Percentiles rank a stretch among this genome's conserved stretches.
Evolutionary conservation across 306 rosid genomes (phyloP).

Genomic region (Quercus agrifolia): DNA sequence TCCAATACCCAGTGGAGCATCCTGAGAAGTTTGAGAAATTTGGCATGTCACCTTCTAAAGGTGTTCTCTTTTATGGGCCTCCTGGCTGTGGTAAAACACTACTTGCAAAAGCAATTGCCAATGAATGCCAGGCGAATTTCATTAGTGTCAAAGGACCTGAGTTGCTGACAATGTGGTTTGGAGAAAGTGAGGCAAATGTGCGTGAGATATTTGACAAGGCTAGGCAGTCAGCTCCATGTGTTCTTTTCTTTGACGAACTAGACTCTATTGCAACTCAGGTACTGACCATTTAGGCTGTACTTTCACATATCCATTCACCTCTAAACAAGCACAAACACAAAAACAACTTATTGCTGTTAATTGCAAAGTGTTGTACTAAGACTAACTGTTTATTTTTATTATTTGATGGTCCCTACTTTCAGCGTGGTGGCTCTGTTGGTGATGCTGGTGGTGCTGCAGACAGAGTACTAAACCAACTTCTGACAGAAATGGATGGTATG

Average conservation of each 20-base stretch:
- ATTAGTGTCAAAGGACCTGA: conserved; percentile 72
- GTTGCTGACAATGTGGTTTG: conserved; percentile 74
- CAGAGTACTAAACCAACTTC: conserved; percentile 71
- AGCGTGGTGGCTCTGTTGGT: conserved; percentile 60
- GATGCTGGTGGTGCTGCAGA: conserved; percentile 76
- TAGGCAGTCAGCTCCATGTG: conserved; percentile 70
- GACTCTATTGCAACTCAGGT: conserved; percentile 78
- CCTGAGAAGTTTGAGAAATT: conserved; percentile 79
- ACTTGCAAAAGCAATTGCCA: conserved; percentile 68
- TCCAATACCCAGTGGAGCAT: conserved; percentile 74
- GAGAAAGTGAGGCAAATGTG: conserved; percentile 74
- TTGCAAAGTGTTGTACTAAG: too few species aligned
- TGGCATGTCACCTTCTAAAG: conserved; percentile 80
- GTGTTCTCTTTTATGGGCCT: conserved; percentile 70
- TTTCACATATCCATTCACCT: neutral
- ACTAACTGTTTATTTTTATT: neutral
- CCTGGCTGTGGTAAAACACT: conserved; percentile 75
- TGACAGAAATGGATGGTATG: conserved; percentile 82
- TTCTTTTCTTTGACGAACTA: conserved; percentile 74
- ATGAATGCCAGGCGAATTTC: conserved; percentile 71
- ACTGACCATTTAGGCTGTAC: neutral
- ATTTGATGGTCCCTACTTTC: conserved; percentile 13
- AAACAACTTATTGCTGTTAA: too few species aligned
- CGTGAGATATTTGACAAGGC: conserved; percentile 76
- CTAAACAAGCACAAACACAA: neutral